A percentile compares a stretch with the other conserved stretches of the same genome.
Evolutionary conservation across 352 stramenopile species (phyloP).

Genomic region (Pythium inflatum): DNA sequence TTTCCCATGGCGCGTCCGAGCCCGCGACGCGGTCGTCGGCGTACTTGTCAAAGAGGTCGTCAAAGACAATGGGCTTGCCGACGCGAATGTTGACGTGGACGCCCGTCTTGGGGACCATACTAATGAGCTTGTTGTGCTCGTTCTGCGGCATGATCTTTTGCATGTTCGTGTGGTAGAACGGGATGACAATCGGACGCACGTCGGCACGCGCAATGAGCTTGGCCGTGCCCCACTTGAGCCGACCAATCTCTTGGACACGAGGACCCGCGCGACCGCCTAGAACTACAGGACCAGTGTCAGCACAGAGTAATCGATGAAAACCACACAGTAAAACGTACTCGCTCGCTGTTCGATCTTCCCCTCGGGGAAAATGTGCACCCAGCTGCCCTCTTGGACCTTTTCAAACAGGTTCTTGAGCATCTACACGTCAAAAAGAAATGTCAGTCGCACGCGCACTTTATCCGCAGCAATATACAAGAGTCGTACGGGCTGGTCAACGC

Average conservation of each 20-base stretch:
- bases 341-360: constrained; percentile 79
- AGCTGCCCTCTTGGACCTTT: constrained; percentile 75
- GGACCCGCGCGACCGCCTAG: constrained; percentile 70
- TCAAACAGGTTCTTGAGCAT: constrained; percentile 83
- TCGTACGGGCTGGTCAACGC: constrained; percentile 68
- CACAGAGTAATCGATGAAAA: background rate
- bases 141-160: constrained; percentile 87
- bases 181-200: constrained; percentile 74
- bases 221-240: constrained; percentile 86
- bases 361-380: constrained; percentile 90
- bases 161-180: constrained; percentile 89
- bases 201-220: constrained; percentile 84
- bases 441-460: too few species aligned
- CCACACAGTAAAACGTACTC: constrained; percentile 33
- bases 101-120: constrained; percentile 55
- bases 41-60: constrained; percentile 79
- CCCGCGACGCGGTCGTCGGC: constrained; percentile 50
- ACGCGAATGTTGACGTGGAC: constrained; percentile 64
- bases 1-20: constrained; percentile 51
- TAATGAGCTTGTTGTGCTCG: constrained; percentile 72
- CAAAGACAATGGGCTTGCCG: constrained; percentile 79
- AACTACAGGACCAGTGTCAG: constrained; percentile 35
- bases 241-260: constrained; percentile 70
- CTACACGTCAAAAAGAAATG: constrained; percentile 26
- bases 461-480: background rate